These are phyloP conservation scores for Curvularia eragrostidis DNA, from an alignment of 2,329 filamentous ascomycete genomes.

Conservation along the genomic window DNA sequence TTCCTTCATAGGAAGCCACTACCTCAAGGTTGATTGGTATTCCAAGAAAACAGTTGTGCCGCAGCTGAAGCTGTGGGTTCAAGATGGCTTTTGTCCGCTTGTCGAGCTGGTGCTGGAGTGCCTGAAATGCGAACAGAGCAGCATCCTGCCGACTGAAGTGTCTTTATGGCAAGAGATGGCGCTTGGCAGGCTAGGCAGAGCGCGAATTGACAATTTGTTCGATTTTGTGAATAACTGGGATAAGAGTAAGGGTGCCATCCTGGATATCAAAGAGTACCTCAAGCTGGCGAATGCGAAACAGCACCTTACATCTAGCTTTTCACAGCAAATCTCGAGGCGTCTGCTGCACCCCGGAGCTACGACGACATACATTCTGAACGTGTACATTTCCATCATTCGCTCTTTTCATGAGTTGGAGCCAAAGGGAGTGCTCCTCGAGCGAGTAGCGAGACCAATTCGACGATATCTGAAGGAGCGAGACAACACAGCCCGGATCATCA, in stretches of 20 bases:
- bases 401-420: conserved; percentile 78
- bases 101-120: conserved; percentile 66
- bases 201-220: conserved; percentile 75
- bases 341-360: conserved; percentile 78
- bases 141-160: conserved; percentile 54
- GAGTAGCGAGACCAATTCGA: conserved; percentile 75
- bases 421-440: conserved; percentile 77
- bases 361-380: conserved; percentile 75
- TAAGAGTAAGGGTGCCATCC: conserved; percentile 71
- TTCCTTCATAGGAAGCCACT: conserved; percentile 67
- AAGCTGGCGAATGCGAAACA: conserved; percentile 72
- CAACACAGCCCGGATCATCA: conserved; percentile 79
- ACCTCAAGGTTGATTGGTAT: conserved; percentile 66
- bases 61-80: conserved; percentile 70
- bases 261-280: conserved; percentile 74
- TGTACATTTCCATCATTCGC: conserved; percentile 80
- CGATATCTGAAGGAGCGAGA: conserved; percentile 78
- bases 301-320: conserved; percentile 73
- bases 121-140: conserved; percentile 39
- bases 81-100: conserved; percentile 69
- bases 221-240: conserved; percentile 82
- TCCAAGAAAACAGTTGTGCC: conserved; percentile 63
- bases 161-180: conserved; percentile 75
- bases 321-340: conserved; percentile 67
- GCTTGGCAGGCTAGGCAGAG: conserved; percentile 69